Base-by-base conservation (phyloP, 768 basidiomycete genomes). In the Tulasnella sp. region DNA sequence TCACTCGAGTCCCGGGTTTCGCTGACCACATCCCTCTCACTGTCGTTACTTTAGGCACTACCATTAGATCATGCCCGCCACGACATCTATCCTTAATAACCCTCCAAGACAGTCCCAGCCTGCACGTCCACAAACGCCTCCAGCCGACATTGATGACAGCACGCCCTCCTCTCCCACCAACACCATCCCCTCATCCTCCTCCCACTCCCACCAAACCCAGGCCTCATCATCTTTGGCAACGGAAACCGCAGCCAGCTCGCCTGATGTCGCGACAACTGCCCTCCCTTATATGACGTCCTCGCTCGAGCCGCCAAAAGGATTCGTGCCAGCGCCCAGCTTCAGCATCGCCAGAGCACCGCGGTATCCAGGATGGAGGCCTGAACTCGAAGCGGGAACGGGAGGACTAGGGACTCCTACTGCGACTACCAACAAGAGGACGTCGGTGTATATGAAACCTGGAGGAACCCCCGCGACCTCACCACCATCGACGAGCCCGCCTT, bases 311-410 rank as follows among this genome's bases (percentile, higher is more conserved):
- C 44, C 72, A 38, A 74, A 74, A 39, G 44, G 58, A 39, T 77
- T 58, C 58, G 48, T 52, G 40, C 76, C 76, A 31, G 76, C 76
- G 36, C 76, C 76, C 39, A 52, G 46, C 31, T 77, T 56, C 52
- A 52, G 46, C 52, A 77, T 77, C 1, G 76, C 76, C 36, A 77
- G 76, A 24, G 76, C 76, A 62, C 76, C 76, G 34, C 76, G 76
- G 9, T 77, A 77, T 36, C 76, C 76, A n/a, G 76, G 76, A 34
- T 77, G 76, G 76, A 58, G 52, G 38, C 76, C 76, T 52, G 48
- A 74, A 2, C 44, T 68, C 27, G 62, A 68, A 68, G 27, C 62
- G 27, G 62, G 62, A 5, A n/a, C 9, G 34, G 34, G 27, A 68
- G 62, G 24, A 58, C 56, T 58, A 58, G 56, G 56, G 4, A 24